Conservation (phyloP, 1,284 basidiomycete genomes). For the Vanrija sp. region DNA sequence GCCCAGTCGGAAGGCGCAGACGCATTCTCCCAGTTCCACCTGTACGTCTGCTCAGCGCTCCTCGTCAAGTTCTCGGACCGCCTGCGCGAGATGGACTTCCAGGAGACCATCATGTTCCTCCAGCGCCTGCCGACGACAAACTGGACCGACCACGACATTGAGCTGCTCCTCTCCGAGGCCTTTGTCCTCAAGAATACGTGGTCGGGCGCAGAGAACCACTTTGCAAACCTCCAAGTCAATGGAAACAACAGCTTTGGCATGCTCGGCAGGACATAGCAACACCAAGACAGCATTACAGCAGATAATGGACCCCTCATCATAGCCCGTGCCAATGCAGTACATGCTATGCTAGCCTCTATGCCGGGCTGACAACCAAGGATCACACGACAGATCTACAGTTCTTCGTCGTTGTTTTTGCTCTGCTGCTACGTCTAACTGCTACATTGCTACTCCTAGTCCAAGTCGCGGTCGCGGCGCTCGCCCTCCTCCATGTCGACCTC, state of each 20-base stretch:
- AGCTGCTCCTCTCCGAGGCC: slow-evolving; percentile 90
- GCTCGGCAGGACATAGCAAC: slow-evolving; percentile 28
- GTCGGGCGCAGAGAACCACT: slow-evolving; percentile 92
- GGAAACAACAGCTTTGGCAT: slow-evolving; percentile 37
- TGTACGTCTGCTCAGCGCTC: slow-evolving; percentile 94
- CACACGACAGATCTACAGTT: background rate
- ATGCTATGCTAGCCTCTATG: background rate
- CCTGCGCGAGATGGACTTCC: slow-evolving; percentile 86
- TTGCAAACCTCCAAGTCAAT: slow-evolving; percentile 48
- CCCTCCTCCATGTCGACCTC: slow-evolving; percentile 17
- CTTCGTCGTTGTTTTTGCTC: background rate
- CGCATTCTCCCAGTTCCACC: slow-evolving; percentile 92
- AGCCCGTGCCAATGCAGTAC: background rate
- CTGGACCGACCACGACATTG: slow-evolving; percentile 94
- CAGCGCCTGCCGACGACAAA: slow-evolving; percentile 91
- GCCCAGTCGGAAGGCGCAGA: slow-evolving; percentile 68
- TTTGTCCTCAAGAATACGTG: slow-evolving; percentile 91
- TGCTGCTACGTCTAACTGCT: background rate
- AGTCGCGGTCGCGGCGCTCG: slow-evolving; percentile 12
- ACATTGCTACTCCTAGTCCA: background rate
- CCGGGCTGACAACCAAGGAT: background rate
- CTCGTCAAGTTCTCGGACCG: slow-evolving; percentile 87
- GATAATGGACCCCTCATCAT: background rate
- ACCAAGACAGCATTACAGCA: background rate
- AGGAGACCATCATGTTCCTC: slow-evolving; percentile 99